Percentiles rank a stretch among this genome's conserved stretches.
phyloP scores from a whole-genome alignment of 495 filamentous ascomycete genomes.

The Talaromyces liani region DNA sequence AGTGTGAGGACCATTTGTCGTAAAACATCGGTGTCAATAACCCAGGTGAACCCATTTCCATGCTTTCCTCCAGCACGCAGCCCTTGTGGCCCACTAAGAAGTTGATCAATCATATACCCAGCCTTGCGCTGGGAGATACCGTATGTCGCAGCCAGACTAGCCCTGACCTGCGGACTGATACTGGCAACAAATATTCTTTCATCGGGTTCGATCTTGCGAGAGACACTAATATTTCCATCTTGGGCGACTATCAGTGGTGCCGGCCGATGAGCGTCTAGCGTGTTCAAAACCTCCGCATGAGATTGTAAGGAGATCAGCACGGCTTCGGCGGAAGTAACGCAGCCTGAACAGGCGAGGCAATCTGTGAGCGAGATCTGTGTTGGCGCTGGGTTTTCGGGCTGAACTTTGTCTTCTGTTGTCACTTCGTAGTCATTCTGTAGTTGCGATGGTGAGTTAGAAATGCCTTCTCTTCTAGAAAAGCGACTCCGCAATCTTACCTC shows the following conservation, averaged over 20 bases:
- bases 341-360: slow-evolving; percentile 95
- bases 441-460: slow-evolving; percentile 5
- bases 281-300: slow-evolving; percentile 79
- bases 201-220: slow-evolving; percentile 28
- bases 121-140: slow-evolving; percentile 65
- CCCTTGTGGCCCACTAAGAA: slow-evolving; percentile 64
- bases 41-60: slow-evolving; percentile 73
- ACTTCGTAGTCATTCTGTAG: slow-evolving; percentile 72
- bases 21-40: slow-evolving; percentile 78
- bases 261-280: slow-evolving; percentile 58
- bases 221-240: slow-evolving; percentile 13
- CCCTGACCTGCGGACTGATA: slow-evolving; percentile 82
- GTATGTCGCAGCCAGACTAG: slow-evolving; percentile 77
- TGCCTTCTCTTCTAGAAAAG: not conserved
- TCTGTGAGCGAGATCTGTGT: slow-evolving; percentile 95
- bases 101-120: slow-evolving; percentile 71
- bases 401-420: slow-evolving; percentile 76
- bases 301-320: slow-evolving; percentile 89
- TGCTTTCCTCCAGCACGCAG: slow-evolving; percentile 60
- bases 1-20: slow-evolving; percentile 70
- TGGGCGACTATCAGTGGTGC: slow-evolving; percentile 11
- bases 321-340: slow-evolving; percentile 94
- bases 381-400: slow-evolving; percentile 45
- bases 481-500: slow-evolving; percentile 19
- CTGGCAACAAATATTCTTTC: slow-evolving; percentile 79